Percentiles rank a stretch among this genome's conserved stretches.
These are phyloP conservation scores for Fusarium transvaalense DNA, from an alignment of 2,329 filamentous ascomycete species.

Conservation along the genomic window DNA sequence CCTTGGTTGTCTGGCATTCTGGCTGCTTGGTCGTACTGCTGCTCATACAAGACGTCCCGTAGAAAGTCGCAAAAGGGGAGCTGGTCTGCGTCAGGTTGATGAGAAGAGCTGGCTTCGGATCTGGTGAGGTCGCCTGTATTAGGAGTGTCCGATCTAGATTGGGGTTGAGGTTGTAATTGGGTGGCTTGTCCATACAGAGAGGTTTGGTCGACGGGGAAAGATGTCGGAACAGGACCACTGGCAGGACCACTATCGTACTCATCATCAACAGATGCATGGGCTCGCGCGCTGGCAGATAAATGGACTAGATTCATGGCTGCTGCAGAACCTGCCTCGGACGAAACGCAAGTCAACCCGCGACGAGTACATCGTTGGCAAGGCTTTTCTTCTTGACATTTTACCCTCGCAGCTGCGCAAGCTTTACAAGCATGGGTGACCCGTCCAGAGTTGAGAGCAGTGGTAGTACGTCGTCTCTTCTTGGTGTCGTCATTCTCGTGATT, in stretches of 20 bases:
- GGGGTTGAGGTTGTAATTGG: conserved; percentile 30
- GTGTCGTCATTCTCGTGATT: conserved; percentile 64
- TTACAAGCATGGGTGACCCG: conserved; percentile 67
- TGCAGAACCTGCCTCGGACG: conserved; percentile 54
- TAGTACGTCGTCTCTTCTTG: conserved; percentile 62
- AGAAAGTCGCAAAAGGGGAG: conserved; percentile 65
- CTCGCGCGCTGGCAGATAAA: conserved; percentile 55
- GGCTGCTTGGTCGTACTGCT: conserved; percentile 53
- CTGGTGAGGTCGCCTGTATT: conserved; percentile 38
- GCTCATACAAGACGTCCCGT: conserved; percentile 64
- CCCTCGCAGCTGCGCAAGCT: conserved; percentile 63
- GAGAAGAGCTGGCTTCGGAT: conserved; percentile 32
- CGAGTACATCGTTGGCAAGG: conserved; percentile 65
- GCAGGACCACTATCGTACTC: conserved; percentile 31
- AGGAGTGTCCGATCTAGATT: conserved; percentile 39
- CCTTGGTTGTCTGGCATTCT: conserved; percentile 57
- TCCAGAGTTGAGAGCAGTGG: conserved; percentile 59
- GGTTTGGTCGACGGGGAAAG: conserved; percentile 28
- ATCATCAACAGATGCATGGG: conserved; percentile 42
- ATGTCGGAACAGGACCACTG: conserved; percentile 13
- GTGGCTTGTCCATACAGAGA: conserved; percentile 33
- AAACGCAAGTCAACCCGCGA: conserved; percentile 61
- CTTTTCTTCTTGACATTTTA: conserved; percentile 68
- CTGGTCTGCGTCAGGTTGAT: conserved; percentile 50
- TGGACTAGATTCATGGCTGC: conserved; percentile 60